Evolutionary conservation across 208 protist species (phyloP).

Genomic region (Leptomonas pyrrhocoris): DNA sequence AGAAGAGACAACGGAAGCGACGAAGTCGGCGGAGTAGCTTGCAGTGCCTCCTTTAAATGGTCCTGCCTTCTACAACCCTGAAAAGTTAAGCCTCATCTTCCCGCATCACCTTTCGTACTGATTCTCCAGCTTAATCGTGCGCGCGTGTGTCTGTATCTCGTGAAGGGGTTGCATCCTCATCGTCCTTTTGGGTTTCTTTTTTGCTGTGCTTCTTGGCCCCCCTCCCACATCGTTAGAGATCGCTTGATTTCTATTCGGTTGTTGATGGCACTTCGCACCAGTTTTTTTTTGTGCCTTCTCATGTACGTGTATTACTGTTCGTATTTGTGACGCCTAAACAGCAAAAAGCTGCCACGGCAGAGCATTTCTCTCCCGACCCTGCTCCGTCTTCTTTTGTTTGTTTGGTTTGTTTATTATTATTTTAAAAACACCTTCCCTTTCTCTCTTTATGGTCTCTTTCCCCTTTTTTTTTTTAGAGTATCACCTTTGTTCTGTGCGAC

Average conservation of each 20-base stretch:
- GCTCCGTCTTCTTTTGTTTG: constrained; percentile 20
- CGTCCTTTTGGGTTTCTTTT: background rate
- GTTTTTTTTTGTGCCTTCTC: background rate
- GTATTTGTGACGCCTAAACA: background rate
- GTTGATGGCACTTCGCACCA: background rate
- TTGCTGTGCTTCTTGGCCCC: background rate
- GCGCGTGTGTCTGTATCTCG: background rate
- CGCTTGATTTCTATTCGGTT: background rate
- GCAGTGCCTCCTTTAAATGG: background rate
- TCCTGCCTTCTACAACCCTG: background rate
- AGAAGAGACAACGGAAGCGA: background rate
- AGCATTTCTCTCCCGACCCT: constrained; percentile 13
- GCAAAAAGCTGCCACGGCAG: no score
- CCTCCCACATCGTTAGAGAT: background rate
- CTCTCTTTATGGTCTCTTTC: background rate
- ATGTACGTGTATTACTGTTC: background rate
- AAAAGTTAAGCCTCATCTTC: background rate
- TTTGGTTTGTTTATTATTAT: background rate
- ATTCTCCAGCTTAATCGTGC: background rate
- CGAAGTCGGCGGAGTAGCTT: background rate
- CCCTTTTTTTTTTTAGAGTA: background rate
- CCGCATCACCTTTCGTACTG: background rate
- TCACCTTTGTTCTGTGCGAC: constrained; percentile 23
- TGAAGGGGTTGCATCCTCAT: background rate
- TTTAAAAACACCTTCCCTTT: constrained; percentile 3